Percentiles rank a stretch among this genome's conserved stretches.
phyloP scores from a whole-genome alignment of 768 basidiomycete species.

The Tulasnella sp. region DNA sequence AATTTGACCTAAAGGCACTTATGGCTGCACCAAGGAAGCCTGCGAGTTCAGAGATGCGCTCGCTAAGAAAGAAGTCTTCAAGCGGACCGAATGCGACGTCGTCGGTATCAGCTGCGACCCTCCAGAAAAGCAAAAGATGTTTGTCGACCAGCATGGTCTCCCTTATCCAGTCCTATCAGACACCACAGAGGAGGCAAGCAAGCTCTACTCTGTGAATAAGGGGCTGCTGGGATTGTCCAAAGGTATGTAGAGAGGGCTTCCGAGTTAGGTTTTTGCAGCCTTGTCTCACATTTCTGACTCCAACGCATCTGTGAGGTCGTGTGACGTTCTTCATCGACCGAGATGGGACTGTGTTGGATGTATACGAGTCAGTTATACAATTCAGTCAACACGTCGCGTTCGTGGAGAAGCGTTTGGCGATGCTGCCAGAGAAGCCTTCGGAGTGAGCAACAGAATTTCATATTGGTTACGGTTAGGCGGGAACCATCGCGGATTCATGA shows the following conservation, averaged over 20 bases:
- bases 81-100: slow-evolving; percentile 36
- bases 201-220: slow-evolving; percentile 54
- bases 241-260: slow-evolving; percentile 20
- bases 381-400: slow-evolving; percentile 59
- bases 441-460: too few species aligned
- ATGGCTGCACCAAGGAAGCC: slow-evolving; percentile 71
- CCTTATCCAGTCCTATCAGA: slow-evolving; percentile 70
- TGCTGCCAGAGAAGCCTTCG: slow-evolving; percentile 15
- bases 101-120: slow-evolving; percentile 67
- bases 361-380: slow-evolving; percentile 48
- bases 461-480: too few species aligned
- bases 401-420: slow-evolving; percentile 54
- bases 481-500: too few species aligned
- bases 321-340: slow-evolving; percentile 69
- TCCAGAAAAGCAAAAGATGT: slow-evolving; percentile 59
- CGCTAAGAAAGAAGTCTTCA: slow-evolving; percentile 46
- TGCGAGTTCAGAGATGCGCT: slow-evolving; percentile 75
- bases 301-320: slow-evolving; percentile 32
- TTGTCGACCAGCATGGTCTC: slow-evolving; percentile 42
- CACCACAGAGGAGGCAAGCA: slow-evolving; percentile 44
- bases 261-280: slow-evolving; percentile 22
- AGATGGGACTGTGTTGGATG: slow-evolving; percentile 55
- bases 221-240: slow-evolving; percentile 54
- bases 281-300: not conserved
- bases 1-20: slow-evolving; percentile 41